phyloP scores from a whole-genome alignment of 2,329 filamentous ascomycete species.

The Lasiodiplodia citricola region DNA sequence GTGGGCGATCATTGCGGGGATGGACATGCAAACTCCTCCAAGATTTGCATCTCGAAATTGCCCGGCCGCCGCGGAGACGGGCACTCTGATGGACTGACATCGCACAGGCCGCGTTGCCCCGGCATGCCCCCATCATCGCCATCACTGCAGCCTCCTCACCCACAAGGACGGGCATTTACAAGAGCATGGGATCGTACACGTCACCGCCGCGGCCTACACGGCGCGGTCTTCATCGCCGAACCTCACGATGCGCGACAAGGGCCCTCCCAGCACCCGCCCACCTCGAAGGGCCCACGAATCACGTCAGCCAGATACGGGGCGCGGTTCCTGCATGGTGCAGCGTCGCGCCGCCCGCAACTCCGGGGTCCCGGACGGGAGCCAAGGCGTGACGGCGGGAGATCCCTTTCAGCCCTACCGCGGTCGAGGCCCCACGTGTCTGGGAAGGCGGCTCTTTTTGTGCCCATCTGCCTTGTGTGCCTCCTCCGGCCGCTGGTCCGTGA shows the following conservation, averaged over 20 bases:
- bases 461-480: conserved; percentile 3
- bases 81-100: conserved; percentile 18
- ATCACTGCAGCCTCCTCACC: background rate
- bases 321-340: conserved; percentile 23
- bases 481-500: conserved; percentile 24
- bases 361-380: conserved; percentile 11
- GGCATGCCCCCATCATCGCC: background rate
- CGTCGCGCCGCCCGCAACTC: conserved; percentile 11
- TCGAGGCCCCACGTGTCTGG: conserved; percentile 23
- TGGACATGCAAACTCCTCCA: conserved; percentile 11
- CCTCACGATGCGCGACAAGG: background rate
- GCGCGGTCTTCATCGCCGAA: background rate
- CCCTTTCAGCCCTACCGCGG: conserved; percentile 24
- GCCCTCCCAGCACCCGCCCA: background rate
- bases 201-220: background rate
- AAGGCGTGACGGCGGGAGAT: conserved; percentile 10
- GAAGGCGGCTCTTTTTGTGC: conserved; percentile 16
- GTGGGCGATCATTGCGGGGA: conserved; percentile 24
- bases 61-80: conserved; percentile 16
- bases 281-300: conserved; percentile 6
- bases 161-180: background rate
- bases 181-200: background rate
- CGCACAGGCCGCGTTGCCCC: conserved; percentile 17
- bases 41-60: conserved; percentile 16
- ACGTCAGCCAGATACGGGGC: conserved; percentile 23